phyloP scores from a whole-genome alignment of 2,329 filamentous ascomycete species.

The Penicillium sp. region DNA sequence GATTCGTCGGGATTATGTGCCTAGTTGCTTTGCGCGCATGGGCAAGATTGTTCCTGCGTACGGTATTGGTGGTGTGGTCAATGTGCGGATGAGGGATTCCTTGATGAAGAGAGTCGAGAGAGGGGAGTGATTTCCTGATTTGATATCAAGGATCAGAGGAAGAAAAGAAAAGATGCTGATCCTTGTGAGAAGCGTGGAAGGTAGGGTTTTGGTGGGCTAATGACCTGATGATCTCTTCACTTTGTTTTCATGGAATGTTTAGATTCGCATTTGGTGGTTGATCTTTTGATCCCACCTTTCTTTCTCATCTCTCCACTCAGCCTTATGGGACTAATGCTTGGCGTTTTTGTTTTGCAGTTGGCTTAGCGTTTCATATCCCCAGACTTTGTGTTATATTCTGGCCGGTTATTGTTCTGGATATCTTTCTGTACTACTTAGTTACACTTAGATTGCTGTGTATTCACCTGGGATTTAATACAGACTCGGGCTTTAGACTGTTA shows the following conservation, averaged over 20 bases:
- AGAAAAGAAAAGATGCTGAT: not conserved
- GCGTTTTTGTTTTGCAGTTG: not conserved
- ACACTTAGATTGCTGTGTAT: not conserved
- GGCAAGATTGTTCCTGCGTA: slow-evolving; percentile 85
- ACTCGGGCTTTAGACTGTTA: not conserved
- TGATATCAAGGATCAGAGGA: not conserved
- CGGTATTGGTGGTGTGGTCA: slow-evolving; percentile 83
- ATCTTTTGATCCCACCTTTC: not conserved
- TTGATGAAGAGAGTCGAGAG: slow-evolving; percentile 60
- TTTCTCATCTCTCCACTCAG: slow-evolving; percentile 6
- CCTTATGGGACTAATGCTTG: not conserved
- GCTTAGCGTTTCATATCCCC: not conserved
- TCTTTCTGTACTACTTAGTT: not conserved
- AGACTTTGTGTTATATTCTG: not conserved
- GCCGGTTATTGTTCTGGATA: not conserved
- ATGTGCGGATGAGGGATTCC: slow-evolving; percentile 64
- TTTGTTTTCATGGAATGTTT: slow-evolving; percentile 1
- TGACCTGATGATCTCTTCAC: slow-evolving; percentile 4
- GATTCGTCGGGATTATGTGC: slow-evolving; percentile 72
- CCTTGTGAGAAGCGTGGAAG: not conserved
- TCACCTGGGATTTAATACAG: not conserved
- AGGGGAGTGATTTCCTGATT: slow-evolving; percentile 18
- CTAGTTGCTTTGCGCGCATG: slow-evolving; percentile 72
- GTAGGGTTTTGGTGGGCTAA: not conserved
- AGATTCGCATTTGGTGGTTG: slow-evolving; percentile 3